phyloP scores from a whole-genome alignment of 2,329 filamentous ascomycete species.

The Neobulgaria alba region DNA sequence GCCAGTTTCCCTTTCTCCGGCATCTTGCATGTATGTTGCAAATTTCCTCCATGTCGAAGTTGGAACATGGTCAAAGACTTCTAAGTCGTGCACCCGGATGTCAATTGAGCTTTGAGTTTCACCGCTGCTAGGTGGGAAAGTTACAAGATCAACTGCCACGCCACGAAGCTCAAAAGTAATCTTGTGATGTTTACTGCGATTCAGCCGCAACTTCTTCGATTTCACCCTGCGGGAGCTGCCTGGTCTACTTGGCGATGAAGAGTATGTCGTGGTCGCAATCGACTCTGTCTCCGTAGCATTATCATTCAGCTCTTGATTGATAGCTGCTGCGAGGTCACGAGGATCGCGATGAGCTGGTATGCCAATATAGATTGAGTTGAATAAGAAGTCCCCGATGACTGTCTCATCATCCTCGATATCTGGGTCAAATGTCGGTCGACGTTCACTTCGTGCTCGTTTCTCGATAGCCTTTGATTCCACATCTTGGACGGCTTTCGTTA shows the following conservation, averaged over 20 bases:
- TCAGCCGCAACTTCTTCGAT: conserved; percentile 59
- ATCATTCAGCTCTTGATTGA: conserved; percentile 85
- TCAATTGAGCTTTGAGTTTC: conserved; percentile 87
- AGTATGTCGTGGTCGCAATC: conserved; percentile 66
- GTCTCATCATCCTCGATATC: conserved; percentile 74
- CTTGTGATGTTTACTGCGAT: conserved; percentile 85
- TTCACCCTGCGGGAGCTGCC: conserved; percentile 30
- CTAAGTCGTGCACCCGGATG: conserved; percentile 70
- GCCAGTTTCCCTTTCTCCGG: conserved; percentile 75
- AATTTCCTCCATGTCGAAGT: conserved; percentile 99
- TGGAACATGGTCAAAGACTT: conserved; percentile 88
- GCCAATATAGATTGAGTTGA: conserved; percentile 98
- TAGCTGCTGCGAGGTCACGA: conserved; percentile 68
- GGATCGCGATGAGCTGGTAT: conserved; percentile 82
- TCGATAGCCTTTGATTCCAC: conserved; percentile 79
- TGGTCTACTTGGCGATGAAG: conserved; percentile 46
- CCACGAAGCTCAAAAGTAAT: conserved; percentile 90
- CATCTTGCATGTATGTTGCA: conserved; percentile 83
- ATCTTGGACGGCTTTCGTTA: conserved; percentile 79
- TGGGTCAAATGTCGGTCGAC: conserved; percentile 45
- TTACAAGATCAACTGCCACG: conserved; percentile 71
- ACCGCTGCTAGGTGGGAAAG: conserved; percentile 65
- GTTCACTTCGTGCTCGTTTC: conserved; percentile 52
- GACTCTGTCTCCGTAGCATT: conserved; percentile 83
- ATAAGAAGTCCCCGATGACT: conserved; percentile 88